Evolutionary conservation across 2,329 filamentous ascomycete species (phyloP).

Genomic region (Phaeosphaeriaceae sp.): DNA sequence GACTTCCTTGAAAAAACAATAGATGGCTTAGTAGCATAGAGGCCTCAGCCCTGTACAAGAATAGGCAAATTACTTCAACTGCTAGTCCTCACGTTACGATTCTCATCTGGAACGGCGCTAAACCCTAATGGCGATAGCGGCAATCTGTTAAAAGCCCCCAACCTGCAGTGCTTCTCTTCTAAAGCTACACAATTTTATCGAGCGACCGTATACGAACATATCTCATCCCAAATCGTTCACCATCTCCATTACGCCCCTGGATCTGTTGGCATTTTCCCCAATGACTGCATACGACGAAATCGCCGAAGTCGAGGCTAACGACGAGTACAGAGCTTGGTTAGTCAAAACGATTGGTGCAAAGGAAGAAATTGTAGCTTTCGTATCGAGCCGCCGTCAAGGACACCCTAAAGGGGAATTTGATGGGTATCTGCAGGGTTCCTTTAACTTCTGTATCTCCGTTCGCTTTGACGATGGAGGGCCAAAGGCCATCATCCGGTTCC

Average conservation of each 20-base stretch:
- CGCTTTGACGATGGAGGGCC: no score
- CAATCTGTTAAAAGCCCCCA: no score
- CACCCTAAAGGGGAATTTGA: slow-evolving; percentile 19
- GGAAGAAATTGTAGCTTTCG: slow-evolving; percentile 14
- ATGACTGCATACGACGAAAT: slow-evolving; percentile 17
- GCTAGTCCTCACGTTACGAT: no score
- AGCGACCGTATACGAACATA: neutral
- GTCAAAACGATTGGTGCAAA: slow-evolving; percentile 10
- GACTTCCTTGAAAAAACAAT: no score
- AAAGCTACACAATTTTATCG: slow-evolving; percentile 3
- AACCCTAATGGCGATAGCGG: no score
- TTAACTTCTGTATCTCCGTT: neutral
- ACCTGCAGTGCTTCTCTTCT: neutral
- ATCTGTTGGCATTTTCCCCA: no score
- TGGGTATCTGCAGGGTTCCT: slow-evolving; percentile 6
- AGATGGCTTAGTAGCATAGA: no score
- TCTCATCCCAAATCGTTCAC: no score
- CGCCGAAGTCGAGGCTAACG: slow-evolving; percentile 11
- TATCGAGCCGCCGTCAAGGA: slow-evolving; percentile 8
- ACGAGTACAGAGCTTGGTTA: slow-evolving; percentile 16
- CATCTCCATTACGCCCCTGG: neutral
- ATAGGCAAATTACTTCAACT: no score
- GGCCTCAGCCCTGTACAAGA: no score
- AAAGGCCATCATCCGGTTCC: slow-evolving; percentile 14
- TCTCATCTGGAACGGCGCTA: no score